Base-by-base conservation (phyloP, 1,139 yeast species). In the Maudiozyma humilis region DNA sequence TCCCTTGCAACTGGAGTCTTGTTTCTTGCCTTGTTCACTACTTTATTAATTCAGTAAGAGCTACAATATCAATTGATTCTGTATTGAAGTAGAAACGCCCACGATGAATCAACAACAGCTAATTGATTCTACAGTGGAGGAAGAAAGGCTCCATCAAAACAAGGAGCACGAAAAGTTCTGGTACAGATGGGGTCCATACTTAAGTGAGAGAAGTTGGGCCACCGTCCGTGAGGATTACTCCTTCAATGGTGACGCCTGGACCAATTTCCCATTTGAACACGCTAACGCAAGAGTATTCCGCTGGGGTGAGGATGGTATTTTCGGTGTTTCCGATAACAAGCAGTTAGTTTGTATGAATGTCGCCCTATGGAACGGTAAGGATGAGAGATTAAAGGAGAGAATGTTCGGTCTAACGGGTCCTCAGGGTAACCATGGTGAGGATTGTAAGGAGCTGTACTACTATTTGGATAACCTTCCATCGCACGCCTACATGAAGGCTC, bases 251-350 rank as follows among this genome's bases (percentile, higher is more conserved):
- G 91, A 88, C 54, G 96, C 96, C 2, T 89, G 97, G 97, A 74
- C 81, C 32, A 79, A 82, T 55, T 89, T 89, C 64, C 88, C 95
- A 8, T 88, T 88, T 63, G 95, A 86, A 48, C 89, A 86, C 51
- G 85, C 95, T 3, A 73, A 79, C 51, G 77, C 93, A 23, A 72
- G 97, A 58, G 79, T 86, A 15, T 89, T 85, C 61, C 73, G 97
- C 44, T 89, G 97, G 97, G 95, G 96, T 40, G 97, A 89, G 64
- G 97, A 89, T 62, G 97, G 97, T 3, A 70, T 89, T 55, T 95
- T 94, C 8, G 97, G 97, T 44, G 84, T 87, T 17, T 76, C 86
- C 47, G 97, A 89, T 62, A 79, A 86, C 52, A 89, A 86, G 56
- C 96, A 86, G 62, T 65, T 76, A 56, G 69, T 86, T 44, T 83